A percentile compares a stretch with the other conserved stretches of the same genome.
phyloP scores from a whole-genome alignment of 768 basidiomycete genomes.

The Rhodotorula kratochvilovae region DNA sequence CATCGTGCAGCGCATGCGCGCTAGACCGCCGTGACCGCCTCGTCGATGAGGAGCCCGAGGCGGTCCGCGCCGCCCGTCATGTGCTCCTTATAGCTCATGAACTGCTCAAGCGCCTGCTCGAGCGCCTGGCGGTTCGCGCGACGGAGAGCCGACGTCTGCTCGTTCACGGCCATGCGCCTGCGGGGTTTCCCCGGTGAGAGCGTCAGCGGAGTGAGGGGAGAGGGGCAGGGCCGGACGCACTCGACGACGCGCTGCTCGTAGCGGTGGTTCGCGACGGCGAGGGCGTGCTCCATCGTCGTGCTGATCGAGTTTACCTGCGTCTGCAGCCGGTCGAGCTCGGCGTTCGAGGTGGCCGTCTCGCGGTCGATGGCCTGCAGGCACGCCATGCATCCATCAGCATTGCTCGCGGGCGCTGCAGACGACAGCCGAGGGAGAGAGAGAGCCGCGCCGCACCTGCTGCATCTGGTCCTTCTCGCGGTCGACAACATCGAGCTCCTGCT shows the following conservation, averaged over 20 bases:
- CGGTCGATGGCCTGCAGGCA: slow-evolving; percentile 28
- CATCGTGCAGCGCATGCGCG: background rate
- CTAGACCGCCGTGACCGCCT: slow-evolving; percentile 4
- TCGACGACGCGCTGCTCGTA: slow-evolving; percentile 38
- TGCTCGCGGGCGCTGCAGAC: too few species aligned
- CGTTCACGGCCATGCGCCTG: slow-evolving; percentile 18
- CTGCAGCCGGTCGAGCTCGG: slow-evolving; percentile 36
- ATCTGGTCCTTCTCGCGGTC: slow-evolving; percentile 76
- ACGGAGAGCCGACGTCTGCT: slow-evolving; percentile 32
- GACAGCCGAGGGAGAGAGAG: background rate
- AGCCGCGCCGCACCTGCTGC: slow-evolving; percentile 59
- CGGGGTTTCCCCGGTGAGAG: too few species aligned
- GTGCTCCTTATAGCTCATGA: slow-evolving; percentile 38
- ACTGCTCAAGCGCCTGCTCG: slow-evolving; percentile 35
- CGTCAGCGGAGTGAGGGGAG: background rate
- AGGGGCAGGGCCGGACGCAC: slow-evolving; percentile 2
- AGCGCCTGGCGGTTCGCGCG: slow-evolving; percentile 34
- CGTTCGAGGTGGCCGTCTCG: slow-evolving; percentile 31
- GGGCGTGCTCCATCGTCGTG: slow-evolving; percentile 30
- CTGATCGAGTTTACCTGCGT: slow-evolving; percentile 33
- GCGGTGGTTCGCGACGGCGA: slow-evolving; percentile 35
- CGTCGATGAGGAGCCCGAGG: slow-evolving; percentile 5
- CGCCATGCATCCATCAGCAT: too few species aligned
- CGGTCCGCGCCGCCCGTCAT: slow-evolving; percentile 16
- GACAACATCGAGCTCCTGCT: slow-evolving; percentile 57